phyloP scores from a whole-genome alignment of 2,329 filamentous ascomycete genomes.

The Tolypocladium nubicola region DNA sequence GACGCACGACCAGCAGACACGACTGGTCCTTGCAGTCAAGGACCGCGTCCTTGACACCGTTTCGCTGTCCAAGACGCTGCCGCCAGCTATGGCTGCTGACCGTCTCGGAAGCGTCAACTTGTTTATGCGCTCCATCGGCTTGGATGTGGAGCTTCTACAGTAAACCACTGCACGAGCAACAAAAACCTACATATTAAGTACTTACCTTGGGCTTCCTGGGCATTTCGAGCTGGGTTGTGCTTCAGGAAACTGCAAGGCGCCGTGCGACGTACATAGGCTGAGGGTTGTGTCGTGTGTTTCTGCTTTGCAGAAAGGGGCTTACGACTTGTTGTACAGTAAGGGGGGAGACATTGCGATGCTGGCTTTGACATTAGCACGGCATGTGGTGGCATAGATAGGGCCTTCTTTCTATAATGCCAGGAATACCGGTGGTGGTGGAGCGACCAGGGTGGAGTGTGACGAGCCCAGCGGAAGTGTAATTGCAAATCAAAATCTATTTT shows the following conservation, averaged over 20 bases:
- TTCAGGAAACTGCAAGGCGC: constrained; percentile 2
- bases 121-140: constrained; percentile 97
- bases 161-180: constrained; percentile 9
- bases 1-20: constrained; percentile 87
- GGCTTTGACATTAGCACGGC: background rate
- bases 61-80: constrained; percentile 75
- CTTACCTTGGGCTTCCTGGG: background rate
- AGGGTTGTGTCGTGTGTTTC: background rate
- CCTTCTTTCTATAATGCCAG: background rate
- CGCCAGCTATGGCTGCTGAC: constrained; percentile 72
- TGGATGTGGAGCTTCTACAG: constrained; percentile 73
- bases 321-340: background rate
- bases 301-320: background rate
- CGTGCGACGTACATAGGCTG: background rate
- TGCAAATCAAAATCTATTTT: constrained; percentile 1
- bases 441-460: background rate
- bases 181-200: background rate
- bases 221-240: constrained; percentile 2
- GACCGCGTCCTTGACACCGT: constrained; percentile 97
- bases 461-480: background rate
- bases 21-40: constrained; percentile 90
- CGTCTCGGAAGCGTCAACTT: constrained; percentile 88
- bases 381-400: background rate
- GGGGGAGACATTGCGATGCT: background rate
- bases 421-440: background rate